Percentiles rank a stretch among this genome's conserved stretches.
These are phyloP conservation scores for Luffa acutangula DNA, from an alignment of 306 rosid genomes.

Conservation along the genomic window DNA sequence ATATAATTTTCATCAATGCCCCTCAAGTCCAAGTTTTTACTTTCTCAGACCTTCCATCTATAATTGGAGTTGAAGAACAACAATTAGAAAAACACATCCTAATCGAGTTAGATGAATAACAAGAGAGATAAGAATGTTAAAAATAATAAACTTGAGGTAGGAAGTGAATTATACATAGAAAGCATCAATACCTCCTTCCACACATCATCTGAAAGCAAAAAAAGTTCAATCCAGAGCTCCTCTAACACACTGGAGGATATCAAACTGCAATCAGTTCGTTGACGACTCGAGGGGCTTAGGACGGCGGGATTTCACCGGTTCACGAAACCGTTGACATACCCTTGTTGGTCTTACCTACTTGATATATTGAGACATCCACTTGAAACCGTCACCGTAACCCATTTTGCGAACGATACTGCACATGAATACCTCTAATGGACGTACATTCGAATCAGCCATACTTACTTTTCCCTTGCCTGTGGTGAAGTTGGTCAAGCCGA, in stretches of 20 bases:
- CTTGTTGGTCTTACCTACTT: slow-evolving; percentile 9
- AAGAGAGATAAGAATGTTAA: slow-evolving; percentile 5
- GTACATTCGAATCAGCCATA: slow-evolving; percentile 23
- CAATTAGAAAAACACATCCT: not conserved
- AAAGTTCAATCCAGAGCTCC: slow-evolving; percentile 4
- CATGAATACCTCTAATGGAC: slow-evolving; percentile 35
- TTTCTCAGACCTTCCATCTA: not conserved
- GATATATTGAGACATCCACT: slow-evolving; percentile 32
- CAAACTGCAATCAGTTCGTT: not conserved
- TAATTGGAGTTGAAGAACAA: not conserved
- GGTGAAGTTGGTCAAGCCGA: slow-evolving; percentile 30
- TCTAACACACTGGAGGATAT: not conserved
- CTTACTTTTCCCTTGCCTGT: slow-evolving; percentile 31
- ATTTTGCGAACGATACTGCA: slow-evolving; percentile 36
- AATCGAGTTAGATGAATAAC: slow-evolving; percentile 1
- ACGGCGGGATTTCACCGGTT: not conserved
- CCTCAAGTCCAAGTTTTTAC: not conserved
- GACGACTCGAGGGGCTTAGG: not conserved
- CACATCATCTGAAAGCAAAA: slow-evolving; percentile 11
- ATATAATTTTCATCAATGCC: not conserved
- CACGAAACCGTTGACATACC: not conserved
- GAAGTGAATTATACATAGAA: not conserved
- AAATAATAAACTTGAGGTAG: not conserved
- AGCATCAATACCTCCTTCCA: slow-evolving; percentile 2
- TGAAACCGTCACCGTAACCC: slow-evolving; percentile 37